Evolutionary conservation across 1,139 yeast genomes (phyloP).

Genomic region (Protomyces gravidus): DNA sequence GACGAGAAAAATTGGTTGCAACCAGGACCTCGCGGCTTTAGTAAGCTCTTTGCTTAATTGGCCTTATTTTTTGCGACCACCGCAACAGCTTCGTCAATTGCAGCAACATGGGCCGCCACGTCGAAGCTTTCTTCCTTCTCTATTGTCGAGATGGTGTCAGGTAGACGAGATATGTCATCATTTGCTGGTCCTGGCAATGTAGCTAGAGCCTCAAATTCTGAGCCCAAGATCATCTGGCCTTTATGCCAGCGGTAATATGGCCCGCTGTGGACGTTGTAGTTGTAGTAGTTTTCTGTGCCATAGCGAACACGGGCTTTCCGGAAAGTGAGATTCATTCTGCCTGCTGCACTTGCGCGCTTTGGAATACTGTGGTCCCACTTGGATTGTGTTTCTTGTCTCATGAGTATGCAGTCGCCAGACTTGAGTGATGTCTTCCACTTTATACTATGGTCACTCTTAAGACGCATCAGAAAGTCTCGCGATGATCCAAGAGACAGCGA

Average conservation of each 20-base stretch:
- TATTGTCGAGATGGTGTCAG: neutral
- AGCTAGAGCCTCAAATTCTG: neutral
- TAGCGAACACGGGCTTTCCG: conserved; percentile 17
- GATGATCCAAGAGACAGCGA: conserved; percentile 18
- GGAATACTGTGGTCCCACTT: conserved; percentile 27
- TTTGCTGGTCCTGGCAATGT: neutral
- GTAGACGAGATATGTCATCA: neutral
- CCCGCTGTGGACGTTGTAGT: conserved; percentile 25
- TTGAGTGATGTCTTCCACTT: neutral
- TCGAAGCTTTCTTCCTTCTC: neutral
- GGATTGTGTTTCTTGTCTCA: conserved; percentile 15
- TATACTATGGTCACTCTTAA: conserved; percentile 8
- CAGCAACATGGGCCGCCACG: conserved; percentile 6
- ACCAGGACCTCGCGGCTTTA: conserved; percentile 18
- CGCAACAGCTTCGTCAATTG: conserved; percentile 24
- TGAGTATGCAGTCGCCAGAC: conserved; percentile 24
- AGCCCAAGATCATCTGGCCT: conserved; percentile 10
- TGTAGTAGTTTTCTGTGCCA: conserved; percentile 28
- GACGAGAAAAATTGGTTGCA: conserved; percentile 72
- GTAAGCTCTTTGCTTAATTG: conserved; percentile 19
- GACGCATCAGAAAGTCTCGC: conserved; percentile 22
- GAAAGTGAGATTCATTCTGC: conserved; percentile 27
- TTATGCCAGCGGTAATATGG: conserved; percentile 23
- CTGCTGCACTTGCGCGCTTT: conserved; percentile 13
- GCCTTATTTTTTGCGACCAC: neutral